Base-by-base conservation (phyloP, 257 asterid species). In the Solanum piurae region DNA sequence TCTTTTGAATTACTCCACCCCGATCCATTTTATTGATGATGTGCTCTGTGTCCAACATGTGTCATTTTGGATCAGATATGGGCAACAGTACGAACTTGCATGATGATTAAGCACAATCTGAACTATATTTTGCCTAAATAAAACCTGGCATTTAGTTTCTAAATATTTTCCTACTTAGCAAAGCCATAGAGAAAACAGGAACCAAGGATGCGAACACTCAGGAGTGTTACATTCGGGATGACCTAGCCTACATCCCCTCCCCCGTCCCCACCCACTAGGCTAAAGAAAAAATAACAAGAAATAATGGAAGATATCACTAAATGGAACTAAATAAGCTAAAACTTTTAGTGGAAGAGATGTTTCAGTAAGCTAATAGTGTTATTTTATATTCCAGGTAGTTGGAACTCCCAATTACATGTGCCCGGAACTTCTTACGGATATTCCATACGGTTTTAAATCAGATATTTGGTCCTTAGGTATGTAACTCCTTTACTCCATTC, bases 331-430 rank as follows among this genome's bases (percentile, higher is more conserved):
- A 64, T 73, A 23, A 60, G 83, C 88, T 85, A 58, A 83, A 36
- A 76, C 85, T 83, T 84, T 14, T 29, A 71, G 75, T 83, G 46
- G 77, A 75, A 86, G 72, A 72, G 25, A 18, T 31, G 71, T 16
- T 77, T n/a, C 34, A 72, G 83, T 76, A 58, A 36, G 16, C 69
- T 80, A 33, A 18, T 84, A 5, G 58, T 66, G 84, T 72, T 86
- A 52, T 83, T 88, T 77, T 58, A 25, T 79, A 69, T 66, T 83
- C 20, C 92, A 97, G 99, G 99, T 97, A 5, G 99, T 97, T 89
- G 99, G 99, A 90, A 97, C 99, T 91, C 99, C 99, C 23, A 97
- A 96, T 91, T 97, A 97, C 94, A 97, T 97, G 99, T 97, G 99
- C 86, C 99, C 99, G 14, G 99, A 97, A 91, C 99, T 97, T 89